These are phyloP conservation scores for Golubevia sp. DNA, from an alignment of 1,284 basidiomycete species.

Conservation along the genomic window DNA sequence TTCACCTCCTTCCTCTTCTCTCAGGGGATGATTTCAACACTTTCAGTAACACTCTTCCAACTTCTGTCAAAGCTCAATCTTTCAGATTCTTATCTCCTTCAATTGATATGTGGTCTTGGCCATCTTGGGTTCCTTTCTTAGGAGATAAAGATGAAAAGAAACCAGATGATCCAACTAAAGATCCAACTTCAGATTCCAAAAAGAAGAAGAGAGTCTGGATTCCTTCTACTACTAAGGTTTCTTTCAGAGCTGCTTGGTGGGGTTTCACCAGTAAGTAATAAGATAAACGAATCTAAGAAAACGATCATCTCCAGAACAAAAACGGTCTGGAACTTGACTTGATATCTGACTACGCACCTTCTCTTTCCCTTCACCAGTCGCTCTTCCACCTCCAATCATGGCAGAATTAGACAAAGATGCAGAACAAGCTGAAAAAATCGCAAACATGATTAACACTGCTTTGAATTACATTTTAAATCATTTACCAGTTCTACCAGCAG, in stretches of 20 bases:
- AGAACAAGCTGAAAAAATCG: conserved; percentile 40
- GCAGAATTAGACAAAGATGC: conserved; percentile 28
- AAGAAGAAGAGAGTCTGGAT: conserved; percentile 41
- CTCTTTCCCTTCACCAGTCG: no score
- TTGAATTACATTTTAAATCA: conserved; percentile 18
- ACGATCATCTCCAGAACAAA: no score
- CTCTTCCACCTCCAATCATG: conserved; percentile 39
- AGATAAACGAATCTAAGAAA: no score
- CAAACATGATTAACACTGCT: conserved; percentile 33
- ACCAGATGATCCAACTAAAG: not conserved
- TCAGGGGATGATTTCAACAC: no score
- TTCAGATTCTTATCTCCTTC: not conserved
- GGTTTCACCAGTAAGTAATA: conserved; percentile 38
- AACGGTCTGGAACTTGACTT: no score
- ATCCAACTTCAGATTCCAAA: not conserved
- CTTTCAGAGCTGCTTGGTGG: conserved; percentile 44
- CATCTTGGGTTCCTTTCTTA: conserved; percentile 41
- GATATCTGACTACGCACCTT: no score
- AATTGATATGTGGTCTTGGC: conserved; percentile 30
- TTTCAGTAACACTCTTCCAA: not conserved
- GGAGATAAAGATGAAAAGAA: conserved; percentile 9
- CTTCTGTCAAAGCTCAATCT: not conserved
- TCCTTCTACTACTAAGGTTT: conserved; percentile 30
- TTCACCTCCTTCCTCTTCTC: no score
- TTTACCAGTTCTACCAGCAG: conserved; percentile 16